phyloP scores from a whole-genome alignment of 2,329 filamentous ascomycete species.

The Aspergillus carbonarius region DNA sequence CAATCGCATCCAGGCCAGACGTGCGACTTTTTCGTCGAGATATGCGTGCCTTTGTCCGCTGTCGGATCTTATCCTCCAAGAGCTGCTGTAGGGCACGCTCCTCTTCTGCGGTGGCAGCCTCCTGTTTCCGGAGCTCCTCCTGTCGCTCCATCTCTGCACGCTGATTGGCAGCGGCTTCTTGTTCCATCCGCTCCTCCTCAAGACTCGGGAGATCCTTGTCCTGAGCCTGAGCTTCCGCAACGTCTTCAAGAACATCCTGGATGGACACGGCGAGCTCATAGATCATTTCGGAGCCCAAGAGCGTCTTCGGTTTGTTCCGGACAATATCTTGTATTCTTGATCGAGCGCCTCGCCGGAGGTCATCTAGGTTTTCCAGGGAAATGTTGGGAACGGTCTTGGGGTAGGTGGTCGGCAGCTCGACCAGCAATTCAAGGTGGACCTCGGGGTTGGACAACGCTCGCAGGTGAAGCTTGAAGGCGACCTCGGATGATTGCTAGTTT shows the following conservation, averaged over 20 bases:
- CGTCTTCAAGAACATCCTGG: slow-evolving; percentile 76
- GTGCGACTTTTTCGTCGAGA: slow-evolving; percentile 41
- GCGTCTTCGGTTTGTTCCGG: slow-evolving; percentile 65
- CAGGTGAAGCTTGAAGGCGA: slow-evolving; percentile 76
- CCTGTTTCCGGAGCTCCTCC: slow-evolving; percentile 49
- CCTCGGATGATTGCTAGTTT: slow-evolving; percentile 69
- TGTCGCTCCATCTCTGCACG: slow-evolving; percentile 51
- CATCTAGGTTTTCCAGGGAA: slow-evolving; percentile 62
- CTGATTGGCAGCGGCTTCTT: slow-evolving; percentile 69
- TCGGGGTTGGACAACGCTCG: slow-evolving; percentile 72
- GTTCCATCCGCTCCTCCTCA: slow-evolving; percentile 81
- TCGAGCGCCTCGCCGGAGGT: slow-evolving; percentile 68
- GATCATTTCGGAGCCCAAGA: slow-evolving; percentile 65
- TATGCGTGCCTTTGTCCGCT: slow-evolving; percentile 40
- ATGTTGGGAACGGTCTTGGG: slow-evolving; percentile 78
- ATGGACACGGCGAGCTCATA: slow-evolving; percentile 61
- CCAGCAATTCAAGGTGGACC: slow-evolving; percentile 68
- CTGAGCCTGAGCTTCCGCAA: slow-evolving; percentile 72
- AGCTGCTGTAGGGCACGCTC: slow-evolving; percentile 41
- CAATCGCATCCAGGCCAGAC: slow-evolving; percentile 31
- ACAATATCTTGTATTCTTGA: slow-evolving; percentile 71
- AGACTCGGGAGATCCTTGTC: slow-evolving; percentile 78
- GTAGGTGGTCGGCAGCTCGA: slow-evolving; percentile 85
- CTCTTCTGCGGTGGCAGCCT: slow-evolving; percentile 43
- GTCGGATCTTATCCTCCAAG: slow-evolving; percentile 40